Conservation (phyloP, 140 eudicot genomes). For the Oenanthe javanica region DNA sequence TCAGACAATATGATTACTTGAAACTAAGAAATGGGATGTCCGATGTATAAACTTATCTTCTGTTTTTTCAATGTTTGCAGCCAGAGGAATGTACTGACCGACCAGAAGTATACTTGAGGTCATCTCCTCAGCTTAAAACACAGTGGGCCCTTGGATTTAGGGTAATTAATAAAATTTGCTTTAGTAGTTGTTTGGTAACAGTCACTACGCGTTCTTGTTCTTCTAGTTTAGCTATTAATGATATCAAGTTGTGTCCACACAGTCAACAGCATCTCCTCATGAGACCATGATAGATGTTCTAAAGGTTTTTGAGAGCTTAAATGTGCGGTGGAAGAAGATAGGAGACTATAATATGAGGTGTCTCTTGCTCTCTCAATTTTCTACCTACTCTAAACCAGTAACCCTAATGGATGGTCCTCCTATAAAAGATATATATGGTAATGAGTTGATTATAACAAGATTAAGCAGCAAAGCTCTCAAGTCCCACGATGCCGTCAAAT, state of each 20-base stretch:
- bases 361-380: constrained; percentile 36
- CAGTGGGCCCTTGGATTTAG: constrained; percentile 59
- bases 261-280: constrained; percentile 54
- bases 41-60: not conserved
- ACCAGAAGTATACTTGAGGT: constrained; percentile 33
- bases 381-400: constrained; percentile 15
- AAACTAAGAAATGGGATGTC: not conserved
- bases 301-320: constrained; percentile 36
- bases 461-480: constrained; percentile 10
- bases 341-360: constrained; percentile 68
- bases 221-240: not conserved
- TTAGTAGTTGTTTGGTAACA: not conserved
- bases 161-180: constrained; percentile 22
- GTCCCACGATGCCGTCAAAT: constrained; percentile 35
- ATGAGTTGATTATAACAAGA: constrained; percentile 15
- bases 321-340: constrained; percentile 60
- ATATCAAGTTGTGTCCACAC: not conserved
- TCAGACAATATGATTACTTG: not conserved
- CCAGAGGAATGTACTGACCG: constrained; percentile 25
- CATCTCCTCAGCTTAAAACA: constrained; percentile 23
- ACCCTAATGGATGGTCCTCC: constrained; percentile 12
- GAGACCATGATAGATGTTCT: constrained; percentile 50
- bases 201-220: constrained; percentile 7
- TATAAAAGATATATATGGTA: constrained; percentile 22
- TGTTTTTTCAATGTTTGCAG: constrained; percentile 12